Evolutionary conservation across 192 early-diverging fungal species (phyloP).

Genomic region (Rhizoclosmatium globosum): DNA sequence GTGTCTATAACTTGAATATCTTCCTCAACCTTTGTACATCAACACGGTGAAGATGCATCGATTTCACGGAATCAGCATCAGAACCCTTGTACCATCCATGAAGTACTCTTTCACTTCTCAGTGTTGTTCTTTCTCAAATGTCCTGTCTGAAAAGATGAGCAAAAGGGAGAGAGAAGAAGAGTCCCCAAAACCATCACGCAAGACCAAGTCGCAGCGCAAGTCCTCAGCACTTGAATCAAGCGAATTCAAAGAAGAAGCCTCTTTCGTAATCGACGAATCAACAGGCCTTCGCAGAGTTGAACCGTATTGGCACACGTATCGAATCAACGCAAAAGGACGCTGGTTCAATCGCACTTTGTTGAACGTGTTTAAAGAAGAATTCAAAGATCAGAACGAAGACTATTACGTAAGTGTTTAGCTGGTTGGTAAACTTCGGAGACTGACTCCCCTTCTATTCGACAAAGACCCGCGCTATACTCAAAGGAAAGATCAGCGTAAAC

Average conservation of each 20-base stretch:
- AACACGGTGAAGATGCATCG: neutral
- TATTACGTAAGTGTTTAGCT: conserved; percentile 75
- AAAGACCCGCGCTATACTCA: conserved; percentile 73
- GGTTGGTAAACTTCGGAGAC: neutral
- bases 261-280: neutral
- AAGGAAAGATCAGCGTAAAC: conserved; percentile 88
- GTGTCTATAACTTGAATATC: too few species aligned
- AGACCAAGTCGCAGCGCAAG: too few species aligned
- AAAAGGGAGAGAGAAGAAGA: too few species aligned
- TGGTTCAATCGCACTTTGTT: conserved; percentile 82
- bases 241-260: neutral
- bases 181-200: too few species aligned
- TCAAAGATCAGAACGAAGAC: conserved; percentile 77
- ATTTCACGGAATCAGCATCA: neutral
- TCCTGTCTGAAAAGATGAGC: too few species aligned
- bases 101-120: neutral
- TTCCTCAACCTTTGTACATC: too few species aligned
- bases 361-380: conserved; percentile 88
- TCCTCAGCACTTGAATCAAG: too few species aligned
- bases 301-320: conserved; percentile 86
- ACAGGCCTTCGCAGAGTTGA: conserved; percentile 53
- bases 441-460: neutral
- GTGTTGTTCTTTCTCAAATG: too few species aligned
- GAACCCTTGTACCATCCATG: neutral
- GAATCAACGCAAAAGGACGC: conserved; percentile 83